Evolutionary conservation across 768 basidiomycete genomes (phyloP).

Genomic region (Panus rudis): DNA sequence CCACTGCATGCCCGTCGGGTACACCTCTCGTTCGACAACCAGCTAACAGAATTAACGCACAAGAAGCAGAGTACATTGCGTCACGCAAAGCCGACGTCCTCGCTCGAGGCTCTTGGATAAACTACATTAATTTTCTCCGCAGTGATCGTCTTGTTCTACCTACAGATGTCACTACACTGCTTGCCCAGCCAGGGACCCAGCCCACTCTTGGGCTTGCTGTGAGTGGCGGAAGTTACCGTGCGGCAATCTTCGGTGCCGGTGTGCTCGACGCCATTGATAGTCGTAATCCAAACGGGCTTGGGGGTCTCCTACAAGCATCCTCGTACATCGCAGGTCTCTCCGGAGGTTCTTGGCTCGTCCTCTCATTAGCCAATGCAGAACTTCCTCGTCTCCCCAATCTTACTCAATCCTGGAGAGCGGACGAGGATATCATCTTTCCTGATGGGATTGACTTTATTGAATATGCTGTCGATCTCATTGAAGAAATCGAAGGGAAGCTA

Average conservation of each 20-base stretch:
- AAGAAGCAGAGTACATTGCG: slow-evolving; percentile 31
- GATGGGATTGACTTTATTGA: slow-evolving; percentile 46
- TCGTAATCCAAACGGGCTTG: slow-evolving; percentile 40
- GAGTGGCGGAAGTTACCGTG: slow-evolving; percentile 52
- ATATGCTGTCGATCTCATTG: slow-evolving; percentile 48
- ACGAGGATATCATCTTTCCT: too few species aligned
- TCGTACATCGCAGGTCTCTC: slow-evolving; percentile 50
- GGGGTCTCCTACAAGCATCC: slow-evolving; percentile 46
- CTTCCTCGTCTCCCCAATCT: slow-evolving; percentile 53
- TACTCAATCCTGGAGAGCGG: too few species aligned
- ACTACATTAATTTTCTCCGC: too few species aligned
- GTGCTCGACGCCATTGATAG: slow-evolving; percentile 43
- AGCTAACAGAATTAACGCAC: slow-evolving; percentile 22
- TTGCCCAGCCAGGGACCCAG: too few species aligned
- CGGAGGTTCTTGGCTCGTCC: slow-evolving; percentile 61
- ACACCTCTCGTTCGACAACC: slow-evolving; percentile 13
- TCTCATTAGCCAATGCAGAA: slow-evolving; percentile 57
- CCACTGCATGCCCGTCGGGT: slow-evolving; percentile 14
- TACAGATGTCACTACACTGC: too few species aligned
- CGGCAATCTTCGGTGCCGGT: slow-evolving; percentile 48
- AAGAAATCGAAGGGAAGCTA: slow-evolving; percentile 47
- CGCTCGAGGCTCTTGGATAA: too few species aligned
- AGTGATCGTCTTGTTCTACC: too few species aligned
- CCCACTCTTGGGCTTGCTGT: slow-evolving; percentile 43
- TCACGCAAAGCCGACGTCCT: too few species aligned